Percentiles rank a stretch among this genome's conserved stretches.
phyloP scores from a whole-genome alignment of 1,139 yeast genomes.

The Zhuliangozyma blackwelliae region DNA sequence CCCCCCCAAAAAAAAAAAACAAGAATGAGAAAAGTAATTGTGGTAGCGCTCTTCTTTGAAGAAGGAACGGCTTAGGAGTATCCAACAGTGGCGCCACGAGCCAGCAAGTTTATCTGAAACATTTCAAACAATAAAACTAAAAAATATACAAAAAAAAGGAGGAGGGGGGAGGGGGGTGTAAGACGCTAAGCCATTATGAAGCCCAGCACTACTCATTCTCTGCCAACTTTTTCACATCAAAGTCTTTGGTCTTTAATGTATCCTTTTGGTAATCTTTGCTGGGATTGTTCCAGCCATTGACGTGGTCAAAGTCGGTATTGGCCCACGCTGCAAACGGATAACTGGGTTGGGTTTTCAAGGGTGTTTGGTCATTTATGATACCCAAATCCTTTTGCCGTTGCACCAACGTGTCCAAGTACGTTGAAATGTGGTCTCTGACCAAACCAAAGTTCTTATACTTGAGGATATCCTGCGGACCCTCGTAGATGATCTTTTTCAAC shows the following conservation, averaged over 20 bases:
- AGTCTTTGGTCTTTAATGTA: conserved; percentile 16
- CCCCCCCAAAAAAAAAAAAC: too few relatives aligned
- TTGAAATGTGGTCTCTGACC: conserved; percentile 55
- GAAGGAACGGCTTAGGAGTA: too few relatives aligned
- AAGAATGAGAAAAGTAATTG: too few relatives aligned
- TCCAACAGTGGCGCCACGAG: too few relatives aligned
- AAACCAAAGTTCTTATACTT: conserved; percentile 58
- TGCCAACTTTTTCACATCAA: conserved; percentile 16
- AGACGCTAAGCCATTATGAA: too few relatives aligned
- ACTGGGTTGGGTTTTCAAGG: conserved; percentile 54
- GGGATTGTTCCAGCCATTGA: conserved; percentile 50
- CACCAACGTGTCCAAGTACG: conserved; percentile 54
- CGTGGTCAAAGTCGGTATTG: conserved; percentile 34
- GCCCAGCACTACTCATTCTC: conserved; percentile 32
- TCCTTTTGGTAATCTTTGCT: conserved; percentile 21
- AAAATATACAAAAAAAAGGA: too few relatives aligned
- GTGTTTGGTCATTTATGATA: conserved; percentile 51
- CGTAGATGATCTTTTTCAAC: conserved; percentile 55
- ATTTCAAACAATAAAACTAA: too few relatives aligned
- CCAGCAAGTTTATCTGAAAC: too few relatives aligned
- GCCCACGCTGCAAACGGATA: conserved; percentile 61
- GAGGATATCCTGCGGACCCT: conserved; percentile 62
- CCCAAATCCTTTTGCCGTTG: conserved; percentile 56
- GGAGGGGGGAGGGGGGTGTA: too few relatives aligned
- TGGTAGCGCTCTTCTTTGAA: too few relatives aligned